Conservation (phyloP, 2,329 filamentous ascomycete genomes). For the Monosporascus sp. region DNA sequence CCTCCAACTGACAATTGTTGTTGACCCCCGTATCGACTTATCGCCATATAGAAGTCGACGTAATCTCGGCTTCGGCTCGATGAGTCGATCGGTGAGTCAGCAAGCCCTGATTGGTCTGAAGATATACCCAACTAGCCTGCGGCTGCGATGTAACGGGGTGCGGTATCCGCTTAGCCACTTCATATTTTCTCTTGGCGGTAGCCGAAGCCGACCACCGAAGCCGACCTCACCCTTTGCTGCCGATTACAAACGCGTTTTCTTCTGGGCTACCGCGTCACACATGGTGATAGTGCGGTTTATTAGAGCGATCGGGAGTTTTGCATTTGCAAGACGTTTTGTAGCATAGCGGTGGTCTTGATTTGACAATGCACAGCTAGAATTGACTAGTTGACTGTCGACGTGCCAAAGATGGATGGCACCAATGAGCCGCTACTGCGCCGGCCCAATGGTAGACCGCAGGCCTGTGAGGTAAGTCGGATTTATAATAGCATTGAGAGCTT, state of each 20-base stretch:
- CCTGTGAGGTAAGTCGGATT: conserved; percentile 21
- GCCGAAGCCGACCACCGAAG: conserved; percentile 27
- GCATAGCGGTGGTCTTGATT: no score
- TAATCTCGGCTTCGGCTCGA: neutral
- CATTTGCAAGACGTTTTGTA: no score
- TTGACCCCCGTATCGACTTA: neutral
- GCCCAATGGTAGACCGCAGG: conserved; percentile 23
- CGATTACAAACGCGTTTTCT: neutral
- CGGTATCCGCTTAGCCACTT: neutral
- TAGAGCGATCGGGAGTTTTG: no score
- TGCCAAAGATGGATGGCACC: no score
- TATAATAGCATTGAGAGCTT: conserved; percentile 4
- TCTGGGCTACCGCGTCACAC: no score
- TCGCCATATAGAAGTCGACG: neutral
- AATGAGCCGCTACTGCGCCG: conserved; percentile 20
- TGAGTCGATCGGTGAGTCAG: neutral
- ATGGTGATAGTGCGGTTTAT: no score
- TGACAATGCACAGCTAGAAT: neutral
- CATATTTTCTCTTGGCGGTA: conserved; percentile 1
- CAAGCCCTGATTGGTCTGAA: neutral
- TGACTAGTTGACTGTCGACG: no score
- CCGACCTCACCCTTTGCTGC: conserved; percentile 1
- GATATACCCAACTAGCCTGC: neutral
- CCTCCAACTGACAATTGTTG: neutral
- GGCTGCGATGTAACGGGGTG: neutral